Base-by-base conservation (phyloP, 2,329 filamentous ascomycete genomes). In the Aureobasidium sp. region DNA sequence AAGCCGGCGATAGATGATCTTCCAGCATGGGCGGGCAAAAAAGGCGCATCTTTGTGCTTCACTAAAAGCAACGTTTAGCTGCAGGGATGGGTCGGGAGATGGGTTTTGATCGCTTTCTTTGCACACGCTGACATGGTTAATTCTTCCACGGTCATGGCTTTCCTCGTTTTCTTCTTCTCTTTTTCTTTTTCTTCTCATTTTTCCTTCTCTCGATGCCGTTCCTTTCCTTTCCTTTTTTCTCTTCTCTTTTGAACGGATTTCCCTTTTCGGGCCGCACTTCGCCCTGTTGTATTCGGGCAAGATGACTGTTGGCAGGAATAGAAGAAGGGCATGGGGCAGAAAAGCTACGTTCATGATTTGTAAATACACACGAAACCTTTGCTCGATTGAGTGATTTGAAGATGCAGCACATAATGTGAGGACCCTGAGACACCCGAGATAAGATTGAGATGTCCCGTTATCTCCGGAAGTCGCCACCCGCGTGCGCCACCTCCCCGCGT, bases 1-100 rank as follows among this genome's bases (percentile, higher is more conserved):
- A 60, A 60, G 57, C 57, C 45, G 31, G 44, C 33, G 57, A 50
- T 60, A 60, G 45, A 50, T 60, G 11, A 60, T 49, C 45, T 60
- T 49, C 57, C 57, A 60, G 57, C 57, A 60, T 60, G 57, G 57
- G 57, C 17, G 57, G 57, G 44, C 45, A 49, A 37, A 49, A 49
- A 40, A 60, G 57, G 57, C 57, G 57, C 57, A 50, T 50, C 44
- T 59, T 59, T 49, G 42, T 59, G 56, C 56, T 59, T 58, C 44
- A 48, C 31, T 31, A 59, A 59, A 59, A 48, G 56, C 56, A 59
- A 59, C 56, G 42, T 59, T 50, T 33, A 49, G 57, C 57, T 60
- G 57, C 45, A 60, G 33, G 35, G 35, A 50, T 50, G 57, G 57
- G 35, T 45, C n/a, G 57, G 57, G 57, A 50, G 45, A 50, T 19